A percentile compares a stretch with the other conserved stretches of the same genome.
These are phyloP conservation scores for Aspergillus novofumigatus DNA, from an alignment of 2,329 filamentous ascomycete species.

Conservation along the genomic window DNA sequence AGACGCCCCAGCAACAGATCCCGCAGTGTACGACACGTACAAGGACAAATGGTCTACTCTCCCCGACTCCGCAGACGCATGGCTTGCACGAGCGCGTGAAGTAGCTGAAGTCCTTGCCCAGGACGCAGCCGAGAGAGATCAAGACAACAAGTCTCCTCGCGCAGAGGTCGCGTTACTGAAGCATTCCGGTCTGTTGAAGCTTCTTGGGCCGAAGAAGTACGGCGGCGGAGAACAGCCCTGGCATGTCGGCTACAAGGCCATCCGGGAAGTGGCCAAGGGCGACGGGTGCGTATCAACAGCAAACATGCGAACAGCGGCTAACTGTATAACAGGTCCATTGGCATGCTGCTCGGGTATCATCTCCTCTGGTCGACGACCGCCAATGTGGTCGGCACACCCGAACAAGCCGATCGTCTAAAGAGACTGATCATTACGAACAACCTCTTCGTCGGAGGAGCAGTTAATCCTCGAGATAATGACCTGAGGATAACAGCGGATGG, in stretches of 20 bases:
- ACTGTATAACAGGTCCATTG: slow-evolving; percentile 47
- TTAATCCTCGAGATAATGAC: slow-evolving; percentile 62
- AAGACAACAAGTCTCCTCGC: slow-evolving; percentile 50
- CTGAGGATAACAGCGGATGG: slow-evolving; percentile 54
- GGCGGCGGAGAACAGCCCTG: slow-evolving; percentile 53
- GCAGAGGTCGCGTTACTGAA: slow-evolving; percentile 52
- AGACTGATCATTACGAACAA: slow-evolving; percentile 60
- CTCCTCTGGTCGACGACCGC: slow-evolving; percentile 61
- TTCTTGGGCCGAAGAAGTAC: slow-evolving; percentile 48
- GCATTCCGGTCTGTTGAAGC: slow-evolving; percentile 47
- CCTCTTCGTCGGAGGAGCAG: slow-evolving; percentile 62
- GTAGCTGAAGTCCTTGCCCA: slow-evolving; percentile 48
- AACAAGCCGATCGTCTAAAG: slow-evolving; percentile 56
- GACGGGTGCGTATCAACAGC: slow-evolving; percentile 50
- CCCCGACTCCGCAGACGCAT: slow-evolving; percentile 41
- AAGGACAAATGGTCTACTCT: slow-evolving; percentile 33
- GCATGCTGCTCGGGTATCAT: slow-evolving; percentile 64
- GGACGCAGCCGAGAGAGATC: slow-evolving; percentile 48
- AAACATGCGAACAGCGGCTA: neutral
- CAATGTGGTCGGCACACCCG: slow-evolving; percentile 56
- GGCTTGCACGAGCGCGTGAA: slow-evolving; percentile 47
- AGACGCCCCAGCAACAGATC: slow-evolving; percentile 30
- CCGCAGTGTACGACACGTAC: slow-evolving; percentile 39
- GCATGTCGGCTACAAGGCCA: slow-evolving; percentile 55
- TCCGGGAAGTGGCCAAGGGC: slow-evolving; percentile 60